A percentile compares a stretch with the other conserved stretches of the same genome.
phyloP scores from a whole-genome alignment of 1,139 yeast genomes.

The Candida gigantensis region DNA sequence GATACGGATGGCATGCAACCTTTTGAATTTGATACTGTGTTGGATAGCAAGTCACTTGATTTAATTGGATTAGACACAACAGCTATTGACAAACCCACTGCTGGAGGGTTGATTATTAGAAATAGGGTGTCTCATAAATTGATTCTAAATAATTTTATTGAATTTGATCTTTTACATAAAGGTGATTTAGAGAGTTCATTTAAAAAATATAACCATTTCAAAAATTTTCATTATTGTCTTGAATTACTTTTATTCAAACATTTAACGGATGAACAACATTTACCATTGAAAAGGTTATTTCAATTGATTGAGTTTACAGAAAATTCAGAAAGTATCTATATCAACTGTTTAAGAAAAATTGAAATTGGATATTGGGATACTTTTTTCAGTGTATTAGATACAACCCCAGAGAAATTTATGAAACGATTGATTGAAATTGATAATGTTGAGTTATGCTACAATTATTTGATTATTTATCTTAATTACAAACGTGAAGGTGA shows the following conservation, averaged over 20 bases:
- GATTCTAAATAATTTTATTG: conserved; percentile 41
- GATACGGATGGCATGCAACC: conserved; percentile 34
- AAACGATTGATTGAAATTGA: conserved; percentile 31
- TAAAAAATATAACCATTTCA: conserved; percentile 29
- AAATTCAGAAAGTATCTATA: conserved; percentile 34
- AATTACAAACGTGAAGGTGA: conserved; percentile 40
- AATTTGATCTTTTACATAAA: conserved; percentile 35
- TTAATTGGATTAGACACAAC: conserved; percentile 38
- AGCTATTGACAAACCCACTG: conserved; percentile 20
- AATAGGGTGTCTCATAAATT: conserved; percentile 33
- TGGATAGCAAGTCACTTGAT: conserved; percentile 20
- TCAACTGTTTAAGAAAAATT: conserved; percentile 46
- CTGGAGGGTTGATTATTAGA: conserved; percentile 22
- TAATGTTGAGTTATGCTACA: conserved; percentile 44
- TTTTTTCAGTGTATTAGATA: conserved; percentile 35
- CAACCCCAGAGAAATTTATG: conserved; percentile 45
- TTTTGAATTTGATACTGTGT: conserved; percentile 17
- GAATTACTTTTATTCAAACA: conserved; percentile 42
- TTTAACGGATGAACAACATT: conserved; percentile 22
- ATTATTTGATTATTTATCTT: conserved; percentile 43
- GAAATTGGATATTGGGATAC: conserved; percentile 43
- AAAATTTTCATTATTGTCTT: conserved; percentile 39
- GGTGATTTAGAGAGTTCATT: conserved; percentile 20
- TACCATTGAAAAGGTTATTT: conserved; percentile 25
- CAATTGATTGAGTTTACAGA: conserved; percentile 31